These are phyloP conservation scores for Centrapalus pauciflorus DNA, from an alignment of 129 eudicot genomes.

Conservation along the genomic window DNA sequence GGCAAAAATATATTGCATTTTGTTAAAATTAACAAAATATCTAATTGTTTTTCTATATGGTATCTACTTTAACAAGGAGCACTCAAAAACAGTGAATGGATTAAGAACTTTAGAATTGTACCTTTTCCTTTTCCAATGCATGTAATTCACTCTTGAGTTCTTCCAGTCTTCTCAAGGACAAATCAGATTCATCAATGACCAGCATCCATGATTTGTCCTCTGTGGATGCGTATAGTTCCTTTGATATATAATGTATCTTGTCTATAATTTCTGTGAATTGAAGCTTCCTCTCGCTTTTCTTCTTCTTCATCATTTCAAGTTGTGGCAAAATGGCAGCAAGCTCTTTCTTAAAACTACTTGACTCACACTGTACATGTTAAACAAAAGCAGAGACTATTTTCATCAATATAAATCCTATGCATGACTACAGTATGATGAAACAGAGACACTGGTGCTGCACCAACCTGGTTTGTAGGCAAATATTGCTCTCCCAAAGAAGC, in stretches of 20 bases:
- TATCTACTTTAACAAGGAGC: not conserved
- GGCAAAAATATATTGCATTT: no score
- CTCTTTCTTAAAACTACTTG: slow-evolving; percentile 47
- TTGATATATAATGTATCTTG: slow-evolving; percentile 38
- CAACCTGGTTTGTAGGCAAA: slow-evolving; percentile 41
- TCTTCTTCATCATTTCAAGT: slow-evolving; percentile 60
- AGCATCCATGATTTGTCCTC: slow-evolving; percentile 15
- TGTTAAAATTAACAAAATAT: no score
- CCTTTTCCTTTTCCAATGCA: slow-evolving; percentile 67
- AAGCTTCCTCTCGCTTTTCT: slow-evolving; percentile 47
- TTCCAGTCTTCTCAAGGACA: slow-evolving; percentile 55
- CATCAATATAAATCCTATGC: not conserved
- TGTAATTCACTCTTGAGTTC: slow-evolving; percentile 41
- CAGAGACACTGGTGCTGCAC: not conserved
- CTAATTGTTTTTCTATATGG: not conserved
- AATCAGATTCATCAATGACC: slow-evolving; percentile 50
- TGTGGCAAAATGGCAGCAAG: slow-evolving; percentile 48
- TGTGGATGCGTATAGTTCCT: slow-evolving; percentile 35
- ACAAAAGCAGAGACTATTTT: not conserved
- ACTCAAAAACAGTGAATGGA: not conserved
- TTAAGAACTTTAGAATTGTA: not conserved
- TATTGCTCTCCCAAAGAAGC: slow-evolving; percentile 59
- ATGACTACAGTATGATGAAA: not conserved
- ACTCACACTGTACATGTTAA: slow-evolving; percentile 26
- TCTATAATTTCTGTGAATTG: slow-evolving; percentile 52